These are phyloP conservation scores for Penicillium fimorum DNA, from an alignment of 495 filamentous ascomycete genomes.

Conservation along the genomic window DNA sequence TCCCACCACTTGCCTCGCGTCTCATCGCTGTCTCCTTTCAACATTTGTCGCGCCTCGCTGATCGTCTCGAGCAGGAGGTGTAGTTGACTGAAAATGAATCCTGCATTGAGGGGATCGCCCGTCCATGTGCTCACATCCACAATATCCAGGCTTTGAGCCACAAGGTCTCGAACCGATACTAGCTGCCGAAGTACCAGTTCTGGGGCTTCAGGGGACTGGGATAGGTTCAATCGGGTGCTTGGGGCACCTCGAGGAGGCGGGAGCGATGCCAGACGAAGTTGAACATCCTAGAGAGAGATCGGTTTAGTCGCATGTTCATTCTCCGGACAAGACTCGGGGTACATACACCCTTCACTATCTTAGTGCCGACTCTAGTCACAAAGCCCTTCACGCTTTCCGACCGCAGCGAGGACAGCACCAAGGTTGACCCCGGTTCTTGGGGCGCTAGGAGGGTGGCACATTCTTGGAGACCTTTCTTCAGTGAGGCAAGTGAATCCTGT, in stretches of 20 bases:
- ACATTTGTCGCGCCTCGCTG: conserved; percentile 58
- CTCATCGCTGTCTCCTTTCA: conserved; percentile 51
- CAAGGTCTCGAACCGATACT: conserved; percentile 64
- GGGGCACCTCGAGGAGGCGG: conserved; percentile 45
- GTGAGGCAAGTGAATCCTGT: conserved; percentile 68
- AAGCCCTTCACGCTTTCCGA: conserved; percentile 90
- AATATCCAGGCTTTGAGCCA: conserved; percentile 75
- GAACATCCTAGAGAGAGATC: conserved; percentile 42
- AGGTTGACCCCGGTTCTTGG: conserved; percentile 75
- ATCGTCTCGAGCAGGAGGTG: conserved; percentile 74
- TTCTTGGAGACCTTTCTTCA: conserved; percentile 85
- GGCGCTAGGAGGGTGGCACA: conserved; percentile 82
- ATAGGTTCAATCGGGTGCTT: conserved; percentile 56
- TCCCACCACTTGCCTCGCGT: conserved; percentile 58
- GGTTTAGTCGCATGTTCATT: neutral
- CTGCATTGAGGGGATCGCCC: conserved; percentile 53
- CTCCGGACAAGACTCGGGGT: neutral
- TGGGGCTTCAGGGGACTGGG: conserved; percentile 47
- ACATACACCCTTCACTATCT: conserved; percentile 73
- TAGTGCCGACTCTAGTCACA: conserved; percentile 76
- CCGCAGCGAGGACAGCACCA: conserved; percentile 82
- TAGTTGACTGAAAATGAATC: conserved; percentile 78
- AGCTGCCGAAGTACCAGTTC: conserved; percentile 64
- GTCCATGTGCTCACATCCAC: conserved; percentile 73
- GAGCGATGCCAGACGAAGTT: conserved; percentile 48